Conservation (phyloP, 768 basidiomycete species). For the Pleurotus eryngii region DNA sequence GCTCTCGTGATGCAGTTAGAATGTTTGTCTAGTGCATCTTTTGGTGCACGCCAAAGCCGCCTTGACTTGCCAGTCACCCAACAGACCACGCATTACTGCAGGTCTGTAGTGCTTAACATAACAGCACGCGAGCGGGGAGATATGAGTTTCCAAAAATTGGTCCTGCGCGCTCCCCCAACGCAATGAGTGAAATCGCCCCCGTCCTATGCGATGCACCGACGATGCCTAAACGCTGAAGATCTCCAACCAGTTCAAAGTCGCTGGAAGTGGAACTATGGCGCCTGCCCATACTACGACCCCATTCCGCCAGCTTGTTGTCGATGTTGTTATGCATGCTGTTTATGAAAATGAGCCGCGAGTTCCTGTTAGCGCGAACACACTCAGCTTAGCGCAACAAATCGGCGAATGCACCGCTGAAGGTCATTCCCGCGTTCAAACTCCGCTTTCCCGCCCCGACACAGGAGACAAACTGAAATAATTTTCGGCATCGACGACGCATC, state of each 20-base stretch:
- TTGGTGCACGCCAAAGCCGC: too few species aligned
- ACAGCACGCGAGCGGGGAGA: conserved; percentile 11
- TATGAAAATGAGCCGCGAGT: conserved; percentile 14
- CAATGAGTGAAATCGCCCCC: conserved; percentile 14
- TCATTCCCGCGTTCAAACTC: too few species aligned
- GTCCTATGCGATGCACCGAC: conserved; percentile 18
- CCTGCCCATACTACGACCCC: conserved; percentile 35
- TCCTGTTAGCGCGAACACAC: too few species aligned
- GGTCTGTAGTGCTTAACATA: conserved; percentile 21
- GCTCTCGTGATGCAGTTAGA: conserved; percentile 9
- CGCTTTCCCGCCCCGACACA: too few species aligned
- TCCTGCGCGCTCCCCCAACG: neutral
- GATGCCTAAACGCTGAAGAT: conserved; percentile 10
- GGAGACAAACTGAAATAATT: too few species aligned
- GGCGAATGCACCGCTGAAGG: too few species aligned
- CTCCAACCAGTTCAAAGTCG: conserved; percentile 20
- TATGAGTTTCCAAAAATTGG: conserved; percentile 15
- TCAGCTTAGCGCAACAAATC: too few species aligned
- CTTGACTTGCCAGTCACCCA: too few species aligned
- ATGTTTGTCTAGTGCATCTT: neutral
- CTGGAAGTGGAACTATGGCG: conserved; percentile 25
- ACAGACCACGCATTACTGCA: conserved; percentile 16
- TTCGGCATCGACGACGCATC: too few species aligned
- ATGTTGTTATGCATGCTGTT: conserved; percentile 35
- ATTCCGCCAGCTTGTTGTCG: conserved; percentile 25